phyloP scores from a whole-genome alignment of 805 yeast genomes.

The Maudiozyma saulgeensis region DNA sequence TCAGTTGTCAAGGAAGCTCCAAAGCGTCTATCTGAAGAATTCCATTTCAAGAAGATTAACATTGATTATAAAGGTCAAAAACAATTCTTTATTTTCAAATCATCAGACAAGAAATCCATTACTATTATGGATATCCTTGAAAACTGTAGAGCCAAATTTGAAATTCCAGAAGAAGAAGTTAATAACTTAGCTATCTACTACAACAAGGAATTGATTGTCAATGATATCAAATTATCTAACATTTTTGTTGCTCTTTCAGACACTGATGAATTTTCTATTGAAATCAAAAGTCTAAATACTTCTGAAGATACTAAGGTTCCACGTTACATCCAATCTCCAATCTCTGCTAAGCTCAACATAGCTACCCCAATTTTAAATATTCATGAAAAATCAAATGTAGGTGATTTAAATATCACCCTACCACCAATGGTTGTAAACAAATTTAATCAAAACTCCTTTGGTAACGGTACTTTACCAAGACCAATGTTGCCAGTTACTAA shows the following conservation, averaged over 20 bases:
- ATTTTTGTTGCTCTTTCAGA: slow-evolving; percentile 29
- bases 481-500: slow-evolving; percentile 9
- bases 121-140: slow-evolving; percentile 1
- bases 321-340: not conserved
- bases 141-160: slow-evolving; percentile 1
- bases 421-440: slow-evolving; percentile 3
- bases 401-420: not conserved
- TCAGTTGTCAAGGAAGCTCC: not conserved
- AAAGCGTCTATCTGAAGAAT: not conserved
- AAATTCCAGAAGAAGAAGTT: slow-evolving; percentile 2
- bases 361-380: not conserved
- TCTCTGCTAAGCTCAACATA: not conserved
- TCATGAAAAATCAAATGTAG: not conserved
- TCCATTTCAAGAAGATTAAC: not conserved
- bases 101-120: slow-evolving; percentile 2
- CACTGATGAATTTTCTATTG: slow-evolving; percentile 1
- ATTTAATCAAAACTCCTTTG: slow-evolving; percentile 5
- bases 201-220: slow-evolving; percentile 27
- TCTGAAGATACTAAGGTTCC: not conserved
- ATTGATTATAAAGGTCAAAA: slow-evolving; percentile 1
- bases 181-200: slow-evolving; percentile 15
- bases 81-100: slow-evolving; percentile 1
- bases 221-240: slow-evolving; percentile 40
- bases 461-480: slow-evolving; percentile 18
- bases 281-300: not conserved